Percentiles rank a stretch among this genome's conserved stretches.
Evolutionary conservation across 1,284 basidiomycete genomes (phyloP).

Genomic region (Mycena citricolor): DNA sequence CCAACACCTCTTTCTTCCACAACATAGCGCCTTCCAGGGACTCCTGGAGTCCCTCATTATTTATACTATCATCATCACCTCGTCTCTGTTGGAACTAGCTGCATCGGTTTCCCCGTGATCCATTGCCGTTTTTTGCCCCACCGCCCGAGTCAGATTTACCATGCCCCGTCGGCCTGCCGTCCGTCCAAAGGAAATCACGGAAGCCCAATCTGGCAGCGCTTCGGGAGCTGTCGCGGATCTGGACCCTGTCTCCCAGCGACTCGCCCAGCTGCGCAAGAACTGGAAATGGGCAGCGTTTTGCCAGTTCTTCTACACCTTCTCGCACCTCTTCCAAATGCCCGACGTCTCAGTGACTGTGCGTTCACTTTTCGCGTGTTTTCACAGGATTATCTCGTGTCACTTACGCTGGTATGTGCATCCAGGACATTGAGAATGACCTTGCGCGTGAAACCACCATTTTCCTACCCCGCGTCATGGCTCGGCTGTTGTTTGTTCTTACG

Average conservation of each 20-base stretch:
- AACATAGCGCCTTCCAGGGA: no score
- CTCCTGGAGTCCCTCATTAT: no score
- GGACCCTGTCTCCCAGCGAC: constrained; percentile 39
- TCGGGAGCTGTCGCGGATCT: no score
- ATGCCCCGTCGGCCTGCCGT: constrained; percentile 29
- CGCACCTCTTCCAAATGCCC: constrained; percentile 59
- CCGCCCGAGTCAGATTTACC: constrained; percentile 5
- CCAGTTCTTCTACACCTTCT: constrained; percentile 81
- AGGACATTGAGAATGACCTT: constrained; percentile 81
- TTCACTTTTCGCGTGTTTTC: constrained; percentile 24
- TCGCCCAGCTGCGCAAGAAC: constrained; percentile 53
- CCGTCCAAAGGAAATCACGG: constrained; percentile 13
- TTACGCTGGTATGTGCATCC: constrained; percentile 13
- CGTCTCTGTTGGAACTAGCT: no score
- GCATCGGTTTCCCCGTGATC: no score
- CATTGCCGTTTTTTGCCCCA: background rate
- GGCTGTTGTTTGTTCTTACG: constrained; percentile 70
- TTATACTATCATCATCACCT: no score
- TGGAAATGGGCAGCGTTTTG: constrained; percentile 86
- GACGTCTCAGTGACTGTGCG: constrained; percentile 65
- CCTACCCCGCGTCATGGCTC: constrained; percentile 70
- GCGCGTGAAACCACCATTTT: constrained; percentile 56
- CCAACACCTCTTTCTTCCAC: no score
- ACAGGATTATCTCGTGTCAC: constrained; percentile 16
- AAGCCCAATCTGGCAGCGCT: constrained; percentile 21